Conservation (phyloP, 2,329 filamentous ascomycete species). For the Diaporthe citrichinensis region DNA sequence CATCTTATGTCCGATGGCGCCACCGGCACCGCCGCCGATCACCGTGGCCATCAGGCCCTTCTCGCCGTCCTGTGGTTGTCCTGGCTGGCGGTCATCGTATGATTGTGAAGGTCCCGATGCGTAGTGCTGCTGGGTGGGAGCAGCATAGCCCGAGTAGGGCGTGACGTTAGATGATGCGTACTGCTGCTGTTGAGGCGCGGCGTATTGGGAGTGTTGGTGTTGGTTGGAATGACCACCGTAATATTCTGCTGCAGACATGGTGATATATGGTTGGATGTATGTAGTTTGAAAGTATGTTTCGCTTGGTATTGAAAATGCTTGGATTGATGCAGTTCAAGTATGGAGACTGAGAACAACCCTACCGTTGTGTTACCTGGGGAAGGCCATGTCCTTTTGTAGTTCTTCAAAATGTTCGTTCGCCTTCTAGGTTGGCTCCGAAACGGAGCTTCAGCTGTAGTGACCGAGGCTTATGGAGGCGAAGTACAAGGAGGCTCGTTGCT, state of each 20-base stretch:
- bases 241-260: slow-evolving; percentile 47
- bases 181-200: slow-evolving; percentile 42
- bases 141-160: slow-evolving; percentile 39
- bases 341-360: background rate
- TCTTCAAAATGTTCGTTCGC: background rate
- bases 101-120: slow-evolving; percentile 24
- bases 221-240: slow-evolving; percentile 40
- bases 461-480: slow-evolving; percentile 27
- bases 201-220: slow-evolving; percentile 32
- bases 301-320: background rate
- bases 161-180: slow-evolving; percentile 38
- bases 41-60: slow-evolving; percentile 69
- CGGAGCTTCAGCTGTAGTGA: slow-evolving; percentile 12
- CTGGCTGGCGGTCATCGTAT: slow-evolving; percentile 30
- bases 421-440: slow-evolving; percentile 12
- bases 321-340: background rate
- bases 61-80: slow-evolving; percentile 59
- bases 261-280: background rate
- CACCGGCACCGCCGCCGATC: slow-evolving; percentile 66
- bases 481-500: slow-evolving; percentile 19
- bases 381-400: background rate
- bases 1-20: slow-evolving; percentile 67
- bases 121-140: slow-evolving; percentile 38
- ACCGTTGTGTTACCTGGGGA: background rate
- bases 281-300: background rate